Evolutionary conservation across 352 stramenopile species (phyloP).

Genomic region (Phytophthora pinifolia): DNA sequence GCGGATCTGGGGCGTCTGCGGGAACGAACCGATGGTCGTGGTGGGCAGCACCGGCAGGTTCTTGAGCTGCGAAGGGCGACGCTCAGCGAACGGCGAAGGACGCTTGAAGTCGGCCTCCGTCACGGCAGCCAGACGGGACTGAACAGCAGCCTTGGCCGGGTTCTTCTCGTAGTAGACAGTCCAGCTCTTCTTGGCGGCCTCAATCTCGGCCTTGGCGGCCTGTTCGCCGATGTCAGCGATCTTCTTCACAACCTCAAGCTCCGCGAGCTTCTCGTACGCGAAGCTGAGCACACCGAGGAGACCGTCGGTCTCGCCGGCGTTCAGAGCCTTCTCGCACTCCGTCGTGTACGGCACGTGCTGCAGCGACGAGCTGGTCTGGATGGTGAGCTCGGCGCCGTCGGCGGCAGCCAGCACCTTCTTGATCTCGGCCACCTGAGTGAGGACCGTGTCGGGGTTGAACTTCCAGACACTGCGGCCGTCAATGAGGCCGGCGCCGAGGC

Average conservation of each 20-base stretch:
- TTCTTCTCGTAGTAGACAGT: constrained; percentile 84
- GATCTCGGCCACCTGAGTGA: constrained; percentile 55
- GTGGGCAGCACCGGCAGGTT: constrained; percentile 84
- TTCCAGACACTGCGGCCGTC: constrained; percentile 92
- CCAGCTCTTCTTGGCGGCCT: constrained; percentile 66
- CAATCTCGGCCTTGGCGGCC: constrained; percentile 46
- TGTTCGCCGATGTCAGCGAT: constrained; percentile 63
- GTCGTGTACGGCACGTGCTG: constrained; percentile 91
- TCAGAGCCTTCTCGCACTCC: constrained; percentile 67
- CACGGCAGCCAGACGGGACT: constrained; percentile 59
- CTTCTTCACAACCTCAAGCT: constrained; percentile 85
- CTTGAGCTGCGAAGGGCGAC: constrained; percentile 70
- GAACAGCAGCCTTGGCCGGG: constrained; percentile 64
- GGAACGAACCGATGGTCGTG: constrained; percentile 94
- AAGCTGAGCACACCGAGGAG: constrained; percentile 84
- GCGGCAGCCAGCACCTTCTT: constrained; percentile 57
- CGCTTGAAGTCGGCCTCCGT: constrained; percentile 80
- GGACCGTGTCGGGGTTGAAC: constrained; percentile 69
- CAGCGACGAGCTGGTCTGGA: constrained; percentile 89
- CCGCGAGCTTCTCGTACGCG: constrained; percentile 89
- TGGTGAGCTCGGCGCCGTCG: constrained; percentile 51
- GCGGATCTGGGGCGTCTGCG: constrained; percentile 91
- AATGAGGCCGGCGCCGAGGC: constrained; percentile 88
- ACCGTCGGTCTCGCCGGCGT: constrained; percentile 70
- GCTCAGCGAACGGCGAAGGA: constrained; percentile 76